Percentiles rank a stretch among this genome's conserved stretches.
Evolutionary conservation across 345 rosid species (phyloP).

Genomic region (Turnera subulata): DNA sequence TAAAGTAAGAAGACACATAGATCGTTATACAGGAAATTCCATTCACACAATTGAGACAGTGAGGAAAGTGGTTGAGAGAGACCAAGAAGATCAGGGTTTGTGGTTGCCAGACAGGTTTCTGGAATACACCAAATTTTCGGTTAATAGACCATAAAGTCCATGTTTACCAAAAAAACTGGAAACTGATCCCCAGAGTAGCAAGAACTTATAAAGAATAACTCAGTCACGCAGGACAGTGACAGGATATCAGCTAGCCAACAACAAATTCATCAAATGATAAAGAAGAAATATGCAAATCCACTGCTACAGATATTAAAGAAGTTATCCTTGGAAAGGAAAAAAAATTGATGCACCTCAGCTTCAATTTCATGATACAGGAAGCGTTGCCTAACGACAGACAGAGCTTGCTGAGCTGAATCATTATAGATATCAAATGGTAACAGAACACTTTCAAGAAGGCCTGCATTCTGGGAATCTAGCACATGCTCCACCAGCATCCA

Average conservation of each 20-base stretch:
- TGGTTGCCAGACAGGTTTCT: no score
- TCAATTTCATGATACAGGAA: slow-evolving; percentile 99
- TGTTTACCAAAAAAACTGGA: no score
- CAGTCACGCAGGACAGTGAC: not conserved
- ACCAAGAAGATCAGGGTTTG: no score
- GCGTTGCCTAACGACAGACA: slow-evolving; percentile 77
- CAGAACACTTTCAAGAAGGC: slow-evolving; percentile 88
- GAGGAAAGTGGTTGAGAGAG: no score
- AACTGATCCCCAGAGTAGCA: not conserved
- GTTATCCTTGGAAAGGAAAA: not conserved
- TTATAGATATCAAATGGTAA: slow-evolving; percentile 94
- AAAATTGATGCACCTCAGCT: slow-evolving; percentile 89
- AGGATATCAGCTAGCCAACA: not conserved
- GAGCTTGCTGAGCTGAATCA: slow-evolving; percentile 99
- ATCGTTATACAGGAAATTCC: no score
- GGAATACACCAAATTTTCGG: no score
- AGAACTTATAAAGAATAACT: not conserved
- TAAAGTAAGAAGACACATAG: no score
- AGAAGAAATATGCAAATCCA: not conserved
- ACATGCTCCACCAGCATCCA: slow-evolving; percentile 97
- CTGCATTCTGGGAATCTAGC: slow-evolving; percentile 73
- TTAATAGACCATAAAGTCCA: no score
- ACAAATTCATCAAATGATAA: not conserved
- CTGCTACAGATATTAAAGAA: slow-evolving; percentile 8
- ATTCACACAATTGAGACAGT: no score